phyloP scores from a whole-genome alignment of 306 rosid genomes.

The Lotus japonicus region DNA sequence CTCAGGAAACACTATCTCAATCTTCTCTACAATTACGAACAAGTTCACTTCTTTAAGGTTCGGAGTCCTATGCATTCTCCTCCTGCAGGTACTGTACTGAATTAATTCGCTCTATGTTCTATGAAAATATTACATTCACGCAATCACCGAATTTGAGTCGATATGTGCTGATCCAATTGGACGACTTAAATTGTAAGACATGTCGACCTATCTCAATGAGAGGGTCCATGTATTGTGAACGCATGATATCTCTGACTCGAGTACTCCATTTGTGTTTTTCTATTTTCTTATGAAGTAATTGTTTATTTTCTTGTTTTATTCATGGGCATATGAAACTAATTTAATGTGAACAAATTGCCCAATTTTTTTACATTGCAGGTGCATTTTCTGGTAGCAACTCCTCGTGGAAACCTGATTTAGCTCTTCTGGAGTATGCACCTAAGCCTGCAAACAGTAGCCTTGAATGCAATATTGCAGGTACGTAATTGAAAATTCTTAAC shows the following conservation, averaged over 20 bases:
- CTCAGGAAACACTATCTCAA: constrained; percentile 72
- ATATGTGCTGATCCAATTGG: no score
- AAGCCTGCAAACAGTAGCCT: constrained; percentile 24
- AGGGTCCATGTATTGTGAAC: no score
- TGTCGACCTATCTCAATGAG: no score
- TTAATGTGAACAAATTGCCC: not conserved
- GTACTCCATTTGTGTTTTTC: no score
- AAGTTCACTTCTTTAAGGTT: constrained; percentile 63
- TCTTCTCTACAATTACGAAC: constrained; percentile 88
- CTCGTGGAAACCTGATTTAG: constrained; percentile 62
- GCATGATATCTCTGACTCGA: no score
- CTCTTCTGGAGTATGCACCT: constrained; percentile 69
- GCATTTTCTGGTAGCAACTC: constrained; percentile 44
- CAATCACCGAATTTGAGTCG: no score
- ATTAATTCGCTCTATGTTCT: no score
- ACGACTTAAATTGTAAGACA: no score
- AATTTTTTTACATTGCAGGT: constrained; percentile 25
- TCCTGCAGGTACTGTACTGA: constrained; percentile 42
- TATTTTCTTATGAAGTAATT: no score
- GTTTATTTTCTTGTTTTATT: no score
- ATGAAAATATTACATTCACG: no score
- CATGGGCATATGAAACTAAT: not conserved
- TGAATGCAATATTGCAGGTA: constrained; percentile 43
- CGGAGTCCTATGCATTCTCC: constrained; percentile 67
- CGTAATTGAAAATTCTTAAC: not conserved